Evolutionary conservation across 2,329 filamentous ascomycete species (phyloP).

Genomic region (Fusarium sp.): DNA sequence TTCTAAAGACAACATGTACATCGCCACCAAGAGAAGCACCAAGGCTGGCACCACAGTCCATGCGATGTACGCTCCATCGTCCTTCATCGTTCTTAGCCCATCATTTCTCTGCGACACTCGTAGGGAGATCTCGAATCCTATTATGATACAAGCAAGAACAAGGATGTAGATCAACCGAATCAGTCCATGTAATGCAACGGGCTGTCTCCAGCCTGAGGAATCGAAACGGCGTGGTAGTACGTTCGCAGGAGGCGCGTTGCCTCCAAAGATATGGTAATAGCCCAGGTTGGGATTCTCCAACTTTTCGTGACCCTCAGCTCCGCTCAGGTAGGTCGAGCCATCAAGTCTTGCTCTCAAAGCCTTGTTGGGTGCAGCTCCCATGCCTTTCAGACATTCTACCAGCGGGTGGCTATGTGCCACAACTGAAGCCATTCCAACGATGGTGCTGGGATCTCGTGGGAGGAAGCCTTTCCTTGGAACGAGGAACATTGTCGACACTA

Average conservation of each 20-base stretch:
- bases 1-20: slow-evolving; percentile 47
- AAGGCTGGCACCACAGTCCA: slow-evolving; percentile 50
- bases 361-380: slow-evolving; percentile 46
- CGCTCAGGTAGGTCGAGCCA: slow-evolving; percentile 45
- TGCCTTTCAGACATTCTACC: slow-evolving; percentile 48
- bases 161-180: slow-evolving; percentile 43
- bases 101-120: slow-evolving; percentile 43
- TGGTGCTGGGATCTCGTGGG: slow-evolving; percentile 48
- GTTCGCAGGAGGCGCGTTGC: slow-evolving; percentile 32
- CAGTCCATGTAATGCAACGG: slow-evolving; percentile 43
- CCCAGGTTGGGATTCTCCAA: slow-evolving; percentile 35
- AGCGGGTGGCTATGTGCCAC: slow-evolving; percentile 50
- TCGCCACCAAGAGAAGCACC: slow-evolving; percentile 42
- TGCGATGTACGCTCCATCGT: slow-evolving; percentile 45
- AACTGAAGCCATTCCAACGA: slow-evolving; percentile 49
- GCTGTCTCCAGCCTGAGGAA: slow-evolving; percentile 45
- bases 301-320: slow-evolving; percentile 50
- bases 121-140: slow-evolving; percentile 48
- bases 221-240: slow-evolving; percentile 24
- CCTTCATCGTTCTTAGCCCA: slow-evolving; percentile 45
- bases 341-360: slow-evolving; percentile 43
- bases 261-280: slow-evolving; percentile 43
- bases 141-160: slow-evolving; percentile 45
- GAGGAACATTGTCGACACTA: slow-evolving; percentile 21
- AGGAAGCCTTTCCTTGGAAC: slow-evolving; percentile 48